Conservation (phyloP, 148 eudicot genomes). For the Nepenthes mirabilis region DNA sequence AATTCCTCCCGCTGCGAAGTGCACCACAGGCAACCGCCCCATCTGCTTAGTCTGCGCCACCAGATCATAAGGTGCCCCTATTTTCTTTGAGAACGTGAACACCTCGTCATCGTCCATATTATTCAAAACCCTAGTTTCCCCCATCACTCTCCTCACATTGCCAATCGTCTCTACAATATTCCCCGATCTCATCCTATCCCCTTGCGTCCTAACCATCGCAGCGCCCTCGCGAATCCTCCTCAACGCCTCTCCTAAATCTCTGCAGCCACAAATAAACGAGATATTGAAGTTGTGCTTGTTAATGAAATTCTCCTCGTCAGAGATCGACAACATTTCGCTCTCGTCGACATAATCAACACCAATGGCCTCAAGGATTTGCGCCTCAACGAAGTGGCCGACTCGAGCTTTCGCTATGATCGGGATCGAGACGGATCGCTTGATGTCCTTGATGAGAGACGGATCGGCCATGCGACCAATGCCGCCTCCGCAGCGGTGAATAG, state of each 20-base stretch:
- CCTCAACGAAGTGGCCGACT: conserved; percentile 82
- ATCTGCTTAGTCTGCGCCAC: conserved; percentile 22
- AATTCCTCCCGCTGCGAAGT: conserved; percentile 51
- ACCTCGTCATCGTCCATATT: conserved; percentile 54
- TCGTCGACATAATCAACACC: conserved; percentile 77
- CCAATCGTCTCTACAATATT: conserved; percentile 53
- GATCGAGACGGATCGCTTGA: conserved; percentile 63
- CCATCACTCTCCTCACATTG: conserved; percentile 68
- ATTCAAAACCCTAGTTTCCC: conserved; percentile 35
- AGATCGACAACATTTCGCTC: conserved; percentile 58
- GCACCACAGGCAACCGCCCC: conserved; percentile 49
- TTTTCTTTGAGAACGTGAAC: conserved; percentile 35
- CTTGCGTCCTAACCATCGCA: conserved; percentile 75
- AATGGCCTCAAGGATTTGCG: conserved; percentile 63
- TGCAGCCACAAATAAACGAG: conserved; percentile 76
- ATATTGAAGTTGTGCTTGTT: conserved; percentile 70
- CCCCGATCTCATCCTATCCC: conserved; percentile 76
- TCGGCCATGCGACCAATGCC: conserved; percentile 84
- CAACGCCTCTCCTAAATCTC: conserved; percentile 67
- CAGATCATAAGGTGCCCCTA: conserved; percentile 29
- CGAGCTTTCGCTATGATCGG: conserved; percentile 88
- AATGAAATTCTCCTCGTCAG: conserved; percentile 67
- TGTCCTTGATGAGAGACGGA: conserved; percentile 73
- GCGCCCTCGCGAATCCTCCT: conserved; percentile 73
- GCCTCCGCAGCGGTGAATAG: conserved; percentile 76